Conservation (phyloP, 345 rosid species). For the Syzygium aqueum region DNA sequence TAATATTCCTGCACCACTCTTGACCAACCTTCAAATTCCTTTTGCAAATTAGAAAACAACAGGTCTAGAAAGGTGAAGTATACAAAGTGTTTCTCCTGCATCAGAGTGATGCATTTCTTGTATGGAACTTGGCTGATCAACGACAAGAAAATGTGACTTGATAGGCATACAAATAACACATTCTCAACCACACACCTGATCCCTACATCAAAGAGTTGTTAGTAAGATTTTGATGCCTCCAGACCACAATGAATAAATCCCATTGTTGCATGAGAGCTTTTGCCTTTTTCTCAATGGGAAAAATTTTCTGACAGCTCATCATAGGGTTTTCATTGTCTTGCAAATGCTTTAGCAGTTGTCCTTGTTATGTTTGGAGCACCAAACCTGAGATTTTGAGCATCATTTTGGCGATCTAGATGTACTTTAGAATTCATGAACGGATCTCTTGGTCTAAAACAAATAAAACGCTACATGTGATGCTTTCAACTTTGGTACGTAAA, state of each 20-base stretch:
- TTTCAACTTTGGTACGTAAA: background rate
- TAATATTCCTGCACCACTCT: background rate
- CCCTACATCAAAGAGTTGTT: background rate
- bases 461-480: background rate
- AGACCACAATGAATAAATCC: background rate
- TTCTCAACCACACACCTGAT: background rate
- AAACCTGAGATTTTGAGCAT: background rate
- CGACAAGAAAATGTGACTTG: background rate
- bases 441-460: background rate
- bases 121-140: background rate
- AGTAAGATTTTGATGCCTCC: background rate
- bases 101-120: background rate
- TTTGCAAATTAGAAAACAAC: no score
- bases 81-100: background rate
- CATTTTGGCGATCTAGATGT: background rate
- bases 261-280: background rate
- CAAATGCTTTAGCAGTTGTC: background rate
- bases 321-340: background rate
- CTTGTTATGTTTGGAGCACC: background rate
- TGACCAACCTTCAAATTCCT: no score
- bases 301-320: background rate
- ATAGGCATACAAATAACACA: background rate
- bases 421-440: background rate
- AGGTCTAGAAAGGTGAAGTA: background rate
- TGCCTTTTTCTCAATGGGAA: background rate